Evolutionary conservation across 805 yeast species (phyloP), one percentile per base, ranked within the genome.

Genomic region (Starmera quercuum): DNA sequence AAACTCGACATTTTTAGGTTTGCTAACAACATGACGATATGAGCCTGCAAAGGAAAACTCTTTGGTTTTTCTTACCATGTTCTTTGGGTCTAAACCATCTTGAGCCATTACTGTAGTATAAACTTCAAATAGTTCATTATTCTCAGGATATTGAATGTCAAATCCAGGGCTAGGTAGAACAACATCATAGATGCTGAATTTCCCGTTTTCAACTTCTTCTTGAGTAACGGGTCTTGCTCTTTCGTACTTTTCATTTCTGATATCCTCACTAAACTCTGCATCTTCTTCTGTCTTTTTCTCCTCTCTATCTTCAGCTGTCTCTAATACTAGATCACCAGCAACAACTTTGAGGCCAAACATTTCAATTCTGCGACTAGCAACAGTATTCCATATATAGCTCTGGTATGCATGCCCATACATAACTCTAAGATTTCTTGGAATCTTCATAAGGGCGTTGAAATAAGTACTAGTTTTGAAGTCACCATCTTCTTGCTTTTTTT

Each of bases 401-500:
- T 92, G 98, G 56, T 94, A 94, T 4, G 98, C 95, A 59, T 92
- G 99, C 3, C 83, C 95, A 53, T 92, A 92, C 94, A 92, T 90
- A 38, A 88, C 75, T 54, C 96, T 70, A 53, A 92, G 65, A 53
- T 88, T 88, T 58, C 95, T 74, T 22, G 98, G 97, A 44, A 92
- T 83, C 37, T 86, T 75, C 81, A 83, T 78, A 29, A 94, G 70
- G 3, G 95, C 92, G 39, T 73, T 75, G 50, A 84, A 77, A 54
- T 78, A 84, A n/a, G 83, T 66, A 34, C 68, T 65, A 4, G 60
- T 55, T 14, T 68, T 52, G 47, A 64, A 79, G 17, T 58, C 63
- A 4, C 67, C 72, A 29, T 59, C 65, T 2, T 58, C 72, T 10
- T 64, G 63, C 44, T 67, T 67, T 32, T 59, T 58, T 37, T 73